Evolutionary conservation across 257 asterid species (phyloP).

Genomic region (Vinca minor): DNA sequence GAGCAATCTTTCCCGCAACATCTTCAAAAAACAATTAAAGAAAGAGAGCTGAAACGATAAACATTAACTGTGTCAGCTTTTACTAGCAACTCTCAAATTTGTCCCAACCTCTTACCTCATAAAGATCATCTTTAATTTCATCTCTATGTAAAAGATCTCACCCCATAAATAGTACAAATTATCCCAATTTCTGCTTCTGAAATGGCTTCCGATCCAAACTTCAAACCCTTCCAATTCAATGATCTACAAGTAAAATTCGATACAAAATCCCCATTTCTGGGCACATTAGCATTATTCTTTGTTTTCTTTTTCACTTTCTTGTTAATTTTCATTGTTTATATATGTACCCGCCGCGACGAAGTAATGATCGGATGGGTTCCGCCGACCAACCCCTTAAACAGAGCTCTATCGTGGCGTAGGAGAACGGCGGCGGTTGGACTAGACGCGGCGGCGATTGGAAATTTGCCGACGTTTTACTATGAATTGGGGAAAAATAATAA

Average conservation of each 20-base stretch:
- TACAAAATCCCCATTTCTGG: conserved; percentile 23
- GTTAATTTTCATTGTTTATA: conserved; percentile 25
- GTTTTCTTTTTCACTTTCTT: conserved; percentile 25
- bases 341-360: conserved; percentile 20
- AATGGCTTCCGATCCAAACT: conserved; percentile 27
- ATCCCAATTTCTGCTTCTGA: not conserved
- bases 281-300: conserved; percentile 25
- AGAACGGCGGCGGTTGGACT: too few species aligned
- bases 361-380: not conserved
- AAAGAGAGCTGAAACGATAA: not conserved
- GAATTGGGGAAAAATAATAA: conserved; percentile 11
- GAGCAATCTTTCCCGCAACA: too few species aligned
- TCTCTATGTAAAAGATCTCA: not conserved
- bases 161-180: too few species aligned
- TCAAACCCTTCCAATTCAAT: conserved; percentile 25
- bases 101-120: not conserved
- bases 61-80: not conserved
- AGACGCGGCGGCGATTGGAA: too few species aligned
- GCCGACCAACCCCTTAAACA: not conserved
- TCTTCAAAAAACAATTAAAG: too few species aligned
- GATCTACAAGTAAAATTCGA: conserved; percentile 16
- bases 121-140: not conserved
- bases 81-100: too few species aligned
- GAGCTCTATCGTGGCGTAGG: not conserved
- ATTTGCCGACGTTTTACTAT: conserved; percentile 29